Evolutionary conservation across 805 yeast species (phyloP), one percentile per base, ranked within the genome.

Genomic region (Candida krabiensis): DNA sequence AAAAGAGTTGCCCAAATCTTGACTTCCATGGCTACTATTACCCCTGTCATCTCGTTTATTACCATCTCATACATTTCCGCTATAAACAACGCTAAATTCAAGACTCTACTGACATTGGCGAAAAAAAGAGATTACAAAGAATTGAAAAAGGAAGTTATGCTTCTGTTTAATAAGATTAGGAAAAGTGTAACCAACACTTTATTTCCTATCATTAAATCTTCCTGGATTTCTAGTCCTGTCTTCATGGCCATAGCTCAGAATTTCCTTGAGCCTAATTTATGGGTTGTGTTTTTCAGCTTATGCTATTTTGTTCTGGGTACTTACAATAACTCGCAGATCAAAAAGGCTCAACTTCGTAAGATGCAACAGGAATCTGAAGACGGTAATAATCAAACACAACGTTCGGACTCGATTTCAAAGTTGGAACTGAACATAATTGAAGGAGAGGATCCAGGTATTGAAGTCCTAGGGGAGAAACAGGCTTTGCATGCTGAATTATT

Each of bases 211-310:
- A 62, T 77, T 41, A 72, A 70, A 44, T 64, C 78, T 1, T 75
- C 85, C 1, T 69, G 79, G 63, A 46, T 71, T n/a, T 71, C 83
- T 4, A 72, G 78, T 25, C 71, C 77, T 9, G 50, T 73, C 3
- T 71, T 79, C 4, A 59, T 79, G 52, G 49, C 71, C 1, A 41
- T 78, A 21, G 84, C 86, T 4, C 88, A 81, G 53, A 73, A 65
- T 35, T 77, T 68, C 44, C 47, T 81, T 9, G 64, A 69, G 7
- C 81, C 82, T 2, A 77, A 79, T 49, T 61, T 73, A 21, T 81
- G 88, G 88, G 80, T 77, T 9, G 77, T 77, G 3, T 80, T 79
- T 54, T 79, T 79, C 61, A 74, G 72, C 47, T 45, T 76, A 22
- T 74, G 80, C 16, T 79, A 73, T 50, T 80, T 80, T 46, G 53